Conservation (phyloP, 139 green algal genomes). For the Deuterostichococcus epilithicus region DNA sequence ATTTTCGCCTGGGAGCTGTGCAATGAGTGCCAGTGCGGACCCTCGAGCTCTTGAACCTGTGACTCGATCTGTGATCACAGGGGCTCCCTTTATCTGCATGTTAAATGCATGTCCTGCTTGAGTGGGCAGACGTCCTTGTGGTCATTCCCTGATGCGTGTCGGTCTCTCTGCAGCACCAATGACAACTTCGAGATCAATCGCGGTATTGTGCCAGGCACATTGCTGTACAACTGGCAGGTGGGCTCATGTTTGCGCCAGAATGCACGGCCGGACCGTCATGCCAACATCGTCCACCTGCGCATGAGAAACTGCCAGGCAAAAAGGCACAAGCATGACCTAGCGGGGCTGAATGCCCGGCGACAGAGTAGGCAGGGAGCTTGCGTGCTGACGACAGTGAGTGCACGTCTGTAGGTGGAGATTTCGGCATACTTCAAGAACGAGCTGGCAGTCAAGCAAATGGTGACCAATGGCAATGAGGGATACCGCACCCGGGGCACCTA, state of each 20-base stretch:
- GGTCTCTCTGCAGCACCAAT: background rate
- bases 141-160: background rate
- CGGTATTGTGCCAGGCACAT: background rate
- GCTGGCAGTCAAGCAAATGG: background rate
- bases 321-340: no score
- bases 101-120: background rate
- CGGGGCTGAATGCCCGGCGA: no score
- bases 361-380: no score
- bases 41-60: no score
- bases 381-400: no score
- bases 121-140: background rate
- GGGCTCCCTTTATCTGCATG: background rate
- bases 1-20: conserved; percentile 49
- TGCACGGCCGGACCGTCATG: no score
- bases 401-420: background rate
- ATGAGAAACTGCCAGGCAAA: no score
- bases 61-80: no score
- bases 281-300: no score
- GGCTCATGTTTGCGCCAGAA: no score
- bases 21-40: background rate
- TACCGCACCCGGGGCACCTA: background rate
- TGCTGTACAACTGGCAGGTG: background rate
- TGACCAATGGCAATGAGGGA: background rate
- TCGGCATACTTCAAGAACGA: background rate
- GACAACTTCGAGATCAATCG: background rate